Evolutionary conservation across 176 grass and related monocot species (phyloP).

Genomic region (Triticum turgidum): DNA sequence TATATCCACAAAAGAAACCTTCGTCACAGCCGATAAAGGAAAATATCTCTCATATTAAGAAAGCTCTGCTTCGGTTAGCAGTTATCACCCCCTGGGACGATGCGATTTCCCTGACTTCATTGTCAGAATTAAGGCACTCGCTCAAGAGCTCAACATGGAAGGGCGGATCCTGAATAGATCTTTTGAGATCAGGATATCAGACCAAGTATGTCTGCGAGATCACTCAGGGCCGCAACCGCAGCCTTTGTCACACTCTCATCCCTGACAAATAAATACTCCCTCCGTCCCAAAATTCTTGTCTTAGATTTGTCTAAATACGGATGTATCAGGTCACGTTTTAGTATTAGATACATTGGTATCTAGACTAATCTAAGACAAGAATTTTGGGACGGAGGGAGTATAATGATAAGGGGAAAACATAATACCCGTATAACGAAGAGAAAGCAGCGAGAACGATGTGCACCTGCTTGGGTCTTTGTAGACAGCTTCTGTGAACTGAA

Average conservation of each 20-base stretch:
- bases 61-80: conserved; percentile 58
- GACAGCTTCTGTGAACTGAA: conserved; percentile 52
- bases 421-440: conserved; percentile 8
- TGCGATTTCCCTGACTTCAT: conserved; percentile 64
- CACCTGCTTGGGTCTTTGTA: conserved; percentile 66
- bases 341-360: too few relatives aligned
- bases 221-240: conserved; percentile 68
- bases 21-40: conserved; percentile 20
- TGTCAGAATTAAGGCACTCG: conserved; percentile 58
- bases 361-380: too few relatives aligned
- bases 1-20: conserved; percentile 40
- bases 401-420: neutral
- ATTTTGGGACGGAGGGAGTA: too few relatives aligned
- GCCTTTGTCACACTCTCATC: conserved; percentile 81
- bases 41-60: conserved; percentile 28
- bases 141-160: conserved; percentile 71
- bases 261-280: conserved; percentile 27
- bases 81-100: conserved; percentile 62
- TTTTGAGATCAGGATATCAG: conserved; percentile 33
- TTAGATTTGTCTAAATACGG: too few relatives aligned
- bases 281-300: too few relatives aligned
- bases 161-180: conserved; percentile 48
- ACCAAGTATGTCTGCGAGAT: conserved; percentile 68
- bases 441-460: neutral
- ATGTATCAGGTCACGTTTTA: too few relatives aligned